These are phyloP conservation scores for Arthonia radiata DNA, from an alignment of 495 filamentous ascomycete genomes.

Conservation along the genomic window DNA sequence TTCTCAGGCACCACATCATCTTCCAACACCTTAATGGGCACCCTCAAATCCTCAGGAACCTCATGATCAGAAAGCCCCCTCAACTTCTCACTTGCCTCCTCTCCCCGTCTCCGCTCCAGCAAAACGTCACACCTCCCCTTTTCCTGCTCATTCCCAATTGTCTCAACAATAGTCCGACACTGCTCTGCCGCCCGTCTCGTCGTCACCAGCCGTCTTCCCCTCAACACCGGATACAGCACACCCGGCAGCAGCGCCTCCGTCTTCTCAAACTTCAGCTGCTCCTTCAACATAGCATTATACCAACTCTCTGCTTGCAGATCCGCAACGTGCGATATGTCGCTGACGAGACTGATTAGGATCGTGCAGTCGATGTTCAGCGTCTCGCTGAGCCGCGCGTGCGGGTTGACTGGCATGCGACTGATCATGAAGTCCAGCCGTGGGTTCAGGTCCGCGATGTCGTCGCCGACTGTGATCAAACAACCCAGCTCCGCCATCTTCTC, in stretches of 20 bases:
- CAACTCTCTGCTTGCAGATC: conserved; percentile 18
- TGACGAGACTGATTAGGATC: conserved; percentile 41
- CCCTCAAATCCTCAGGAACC: conserved; percentile 21
- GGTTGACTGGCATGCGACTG: no score
- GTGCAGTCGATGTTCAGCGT: conserved; percentile 53
- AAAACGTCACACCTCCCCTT: no score
- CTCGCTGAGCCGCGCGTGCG: conserved; percentile 26
- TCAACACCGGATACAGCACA: conserved; percentile 38
- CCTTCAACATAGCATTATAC: conserved; percentile 29
- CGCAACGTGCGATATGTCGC: conserved; percentile 38
- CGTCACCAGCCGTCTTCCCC: conserved; percentile 27
- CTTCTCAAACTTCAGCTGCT: conserved; percentile 41
- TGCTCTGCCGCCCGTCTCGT: conserved; percentile 34
- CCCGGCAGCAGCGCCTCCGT: conserved; percentile 31
- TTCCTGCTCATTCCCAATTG: conserved; percentile 39
- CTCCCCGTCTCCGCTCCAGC: no score
- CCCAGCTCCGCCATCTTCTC: no score
- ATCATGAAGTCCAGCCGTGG: no score
- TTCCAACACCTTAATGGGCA: conserved; percentile 27
- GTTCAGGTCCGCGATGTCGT: no score
- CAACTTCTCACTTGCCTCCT: no score
- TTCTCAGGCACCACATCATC: no score
- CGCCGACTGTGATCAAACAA: no score
- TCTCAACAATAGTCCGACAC: conserved; percentile 41
- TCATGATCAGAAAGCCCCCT: conserved; percentile 24